Conservation (phyloP, 495 filamentous ascomycete species). For the Melanomma pulvis-pyrius region DNA sequence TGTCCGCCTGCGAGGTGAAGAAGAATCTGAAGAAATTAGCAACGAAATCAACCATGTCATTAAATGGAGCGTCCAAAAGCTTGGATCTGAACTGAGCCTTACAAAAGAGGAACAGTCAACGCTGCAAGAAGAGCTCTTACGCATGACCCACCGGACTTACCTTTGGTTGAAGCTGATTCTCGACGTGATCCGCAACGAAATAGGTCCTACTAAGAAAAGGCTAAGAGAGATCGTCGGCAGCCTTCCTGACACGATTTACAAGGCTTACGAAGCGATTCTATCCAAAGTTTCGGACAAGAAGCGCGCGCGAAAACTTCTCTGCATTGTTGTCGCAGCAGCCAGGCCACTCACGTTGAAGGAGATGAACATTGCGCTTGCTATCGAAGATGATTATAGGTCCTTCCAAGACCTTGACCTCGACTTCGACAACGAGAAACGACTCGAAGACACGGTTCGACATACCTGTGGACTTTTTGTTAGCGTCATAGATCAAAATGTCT, state of each 20-base stretch:
- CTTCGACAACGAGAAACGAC: background rate
- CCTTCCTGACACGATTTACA: background rate
- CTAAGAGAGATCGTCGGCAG: background rate
- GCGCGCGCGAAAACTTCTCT: background rate
- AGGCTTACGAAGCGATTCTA: slow-evolving; percentile 6
- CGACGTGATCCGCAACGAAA: background rate
- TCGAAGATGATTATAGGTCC: background rate
- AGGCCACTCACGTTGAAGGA: slow-evolving; percentile 3
- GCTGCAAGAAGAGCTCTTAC: background rate
- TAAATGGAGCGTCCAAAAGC: background rate
- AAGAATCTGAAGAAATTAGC: background rate
- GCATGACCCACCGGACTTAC: slow-evolving; percentile 9
- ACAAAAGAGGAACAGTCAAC: background rate
- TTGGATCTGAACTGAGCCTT: background rate
- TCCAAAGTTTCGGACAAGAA: background rate
- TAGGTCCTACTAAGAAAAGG: slow-evolving; percentile 2
- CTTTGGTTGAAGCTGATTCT: slow-evolving; percentile 14
- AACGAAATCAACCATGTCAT: slow-evolving; percentile 20
- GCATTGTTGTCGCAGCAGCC: slow-evolving; percentile 3
- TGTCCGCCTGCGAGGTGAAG: background rate
- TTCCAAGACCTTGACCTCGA: background rate
- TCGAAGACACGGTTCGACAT: background rate
- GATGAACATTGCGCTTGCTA: background rate
- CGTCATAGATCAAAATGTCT: background rate
- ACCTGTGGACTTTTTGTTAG: slow-evolving; percentile 7